A percentile compares a stretch with the other conserved stretches of the same genome.
Conservation (phyloP, 257 asterid species). For the Solanum sitiens region DNA sequence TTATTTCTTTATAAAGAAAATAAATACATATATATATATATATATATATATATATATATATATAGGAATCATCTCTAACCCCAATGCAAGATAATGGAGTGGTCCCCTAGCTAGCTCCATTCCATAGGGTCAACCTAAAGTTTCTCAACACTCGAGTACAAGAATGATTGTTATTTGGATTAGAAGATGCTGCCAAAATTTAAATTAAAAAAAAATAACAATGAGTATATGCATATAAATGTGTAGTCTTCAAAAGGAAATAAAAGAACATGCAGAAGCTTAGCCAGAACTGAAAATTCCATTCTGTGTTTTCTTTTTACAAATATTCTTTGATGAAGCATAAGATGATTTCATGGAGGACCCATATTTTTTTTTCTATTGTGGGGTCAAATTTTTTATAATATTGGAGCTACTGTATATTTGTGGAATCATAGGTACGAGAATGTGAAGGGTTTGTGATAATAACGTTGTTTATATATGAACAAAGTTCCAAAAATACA, state of each 20-base stretch:
- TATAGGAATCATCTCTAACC: not conserved
- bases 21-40: not conserved
- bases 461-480: not conserved
- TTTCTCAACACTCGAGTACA: not conserved
- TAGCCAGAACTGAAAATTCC: not conserved
- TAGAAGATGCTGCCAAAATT: not conserved
- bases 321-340: not conserved
- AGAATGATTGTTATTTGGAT: not conserved
- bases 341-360: not conserved
- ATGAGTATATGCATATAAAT: not conserved
- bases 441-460: not conserved
- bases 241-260: not conserved
- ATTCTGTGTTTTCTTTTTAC: not conserved
- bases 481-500: not conserved
- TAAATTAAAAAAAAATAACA: too few relatives aligned
- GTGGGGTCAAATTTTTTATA: not conserved
- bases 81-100: not conserved
- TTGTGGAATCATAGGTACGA: not conserved
- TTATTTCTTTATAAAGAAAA: not conserved
- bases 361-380: not conserved
- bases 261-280: not conserved
- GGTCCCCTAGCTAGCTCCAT: not conserved
- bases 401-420: not conserved
- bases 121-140: constrained; percentile 3
- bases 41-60: not conserved